Base-by-base conservation (phyloP, 352 stramenopile species). In the Phytophthora quininea region DNA sequence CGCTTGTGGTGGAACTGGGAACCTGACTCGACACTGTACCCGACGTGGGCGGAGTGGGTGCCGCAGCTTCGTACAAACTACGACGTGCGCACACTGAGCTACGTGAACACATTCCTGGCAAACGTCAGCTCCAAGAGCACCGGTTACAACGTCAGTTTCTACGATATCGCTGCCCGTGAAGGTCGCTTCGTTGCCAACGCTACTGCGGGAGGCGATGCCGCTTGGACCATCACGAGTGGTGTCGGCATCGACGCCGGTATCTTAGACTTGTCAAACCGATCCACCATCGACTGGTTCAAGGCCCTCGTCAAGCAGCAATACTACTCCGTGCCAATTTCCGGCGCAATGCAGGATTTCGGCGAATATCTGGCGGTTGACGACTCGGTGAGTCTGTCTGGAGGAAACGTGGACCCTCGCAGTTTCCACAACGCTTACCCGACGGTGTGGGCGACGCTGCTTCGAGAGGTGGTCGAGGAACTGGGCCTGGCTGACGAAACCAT, bases 1-100 rank as follows among this genome's bases (percentile, higher is more conserved):
- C 66, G 66, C 4, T 10, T 73, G 48, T 73, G 66, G 66, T 73
- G 66, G 66, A 73, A 73, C 54, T 73, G 66, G 66, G 66, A 69
- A 30, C 54, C 66, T 15, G 66, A 73, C 43, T 49, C 60, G n/a
- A 73, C 66, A 10, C 42, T 73, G n/a, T 73, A 73, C 43, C 59
- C 65, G 54, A 65, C 65, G 35, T 73, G 66, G 66, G 48, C 54
- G 0, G 54, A 69, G 29, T 74, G 66, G 66, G 66, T 70, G 11
- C 66, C 66, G 2, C 66, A 70, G 31, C 31, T 74, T n/a, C 61
- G 53, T 3, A 51, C 60, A 12, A 56, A 33, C 4, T 74, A 59
- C 38, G 42, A 33, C 9, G 64, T 67, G n/a, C 64, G 64, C 46
- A 71, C 64, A 29, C 54, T 74, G 60, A 74, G 61, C 55, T 74